Percentiles rank a stretch among this genome's conserved stretches.
phyloP scores from a whole-genome alignment of 345 rosid genomes.

The Arabidopsis suecica region DNA sequence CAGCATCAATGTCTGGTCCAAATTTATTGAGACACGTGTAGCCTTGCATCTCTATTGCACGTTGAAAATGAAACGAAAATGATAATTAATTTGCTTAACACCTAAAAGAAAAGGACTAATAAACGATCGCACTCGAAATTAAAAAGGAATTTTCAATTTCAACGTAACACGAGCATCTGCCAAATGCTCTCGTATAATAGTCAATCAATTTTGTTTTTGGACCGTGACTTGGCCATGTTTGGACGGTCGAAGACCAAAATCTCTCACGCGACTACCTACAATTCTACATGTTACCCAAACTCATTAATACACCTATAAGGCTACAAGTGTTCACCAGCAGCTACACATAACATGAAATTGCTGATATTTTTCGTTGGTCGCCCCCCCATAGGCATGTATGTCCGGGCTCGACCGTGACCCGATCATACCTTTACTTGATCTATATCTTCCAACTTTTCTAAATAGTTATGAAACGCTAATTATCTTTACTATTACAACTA shows the following conservation, averaged over 20 bases:
- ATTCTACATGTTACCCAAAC: not conserved
- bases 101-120: constrained; percentile 18
- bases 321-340: constrained; percentile 23
- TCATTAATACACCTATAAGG: constrained; percentile 8
- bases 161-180: constrained; percentile 15
- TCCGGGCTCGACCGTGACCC: not conserved
- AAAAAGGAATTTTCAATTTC: not conserved
- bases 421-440: not conserved
- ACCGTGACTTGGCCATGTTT: constrained; percentile 37
- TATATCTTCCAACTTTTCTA: too few species aligned
- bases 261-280: constrained; percentile 7
- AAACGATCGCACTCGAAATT: constrained; percentile 24
- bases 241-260: constrained; percentile 33
- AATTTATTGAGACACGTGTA: constrained; percentile 22
- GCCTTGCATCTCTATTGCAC: constrained; percentile 21
- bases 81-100: constrained; percentile 18
- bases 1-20: constrained; percentile 21
- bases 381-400: not conserved
- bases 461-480: too few species aligned
- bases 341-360: constrained; percentile 19
- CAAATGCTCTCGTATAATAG: constrained; percentile 8
- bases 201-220: constrained; percentile 9
- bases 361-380: constrained; percentile 20
- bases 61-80: constrained; percentile 24
- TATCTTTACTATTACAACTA: too few species aligned